phyloP scores from a whole-genome alignment of 352 stramenopile species.

The Pythium angustatum region DNA sequence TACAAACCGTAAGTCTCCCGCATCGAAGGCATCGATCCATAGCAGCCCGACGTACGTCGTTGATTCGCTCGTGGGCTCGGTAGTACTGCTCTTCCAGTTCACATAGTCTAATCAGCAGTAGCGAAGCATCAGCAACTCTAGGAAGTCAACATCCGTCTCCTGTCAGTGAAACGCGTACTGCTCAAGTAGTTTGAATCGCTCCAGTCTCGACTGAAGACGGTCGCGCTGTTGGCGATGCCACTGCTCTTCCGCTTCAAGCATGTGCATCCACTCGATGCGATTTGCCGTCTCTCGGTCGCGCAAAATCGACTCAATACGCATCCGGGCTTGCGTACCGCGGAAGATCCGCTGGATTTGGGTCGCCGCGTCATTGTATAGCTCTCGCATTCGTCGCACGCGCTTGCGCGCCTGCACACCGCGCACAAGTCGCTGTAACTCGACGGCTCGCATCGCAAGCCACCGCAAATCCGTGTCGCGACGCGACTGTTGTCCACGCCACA shows the following conservation, averaged over 20 bases:
- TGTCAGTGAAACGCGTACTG: conserved; percentile 35
- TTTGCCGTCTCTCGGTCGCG: conserved; percentile 63
- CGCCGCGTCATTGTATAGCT: conserved; percentile 28
- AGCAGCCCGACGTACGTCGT: conserved; percentile 44
- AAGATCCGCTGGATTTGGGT: conserved; percentile 72
- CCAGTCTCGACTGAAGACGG: conserved; percentile 50
- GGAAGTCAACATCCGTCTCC: neutral
- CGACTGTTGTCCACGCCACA: conserved; percentile 54
- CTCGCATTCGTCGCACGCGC: conserved; percentile 26
- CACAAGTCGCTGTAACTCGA: conserved; percentile 57
- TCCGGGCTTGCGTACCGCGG: conserved; percentile 53
- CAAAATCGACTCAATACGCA: conserved; percentile 39
- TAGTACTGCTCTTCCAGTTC: conserved; percentile 72
- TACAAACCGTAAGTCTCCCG: neutral
- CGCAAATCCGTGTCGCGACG: conserved; percentile 49
- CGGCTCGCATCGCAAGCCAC: conserved; percentile 49
- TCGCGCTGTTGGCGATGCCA: conserved; percentile 65
- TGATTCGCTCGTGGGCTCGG: conserved; percentile 54
- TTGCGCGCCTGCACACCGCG: conserved; percentile 52
- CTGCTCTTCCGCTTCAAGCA: conserved; percentile 70
- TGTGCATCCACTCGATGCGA: conserved; percentile 63
- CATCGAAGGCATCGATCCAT: neutral
- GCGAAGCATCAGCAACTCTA: neutral
- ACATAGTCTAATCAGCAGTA: conserved; percentile 40
- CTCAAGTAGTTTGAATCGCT: conserved; percentile 53